These are phyloP conservation scores for Suhomyces guaymorum DNA, from an alignment of 1,139 yeast species.

Conservation along the genomic window DNA sequence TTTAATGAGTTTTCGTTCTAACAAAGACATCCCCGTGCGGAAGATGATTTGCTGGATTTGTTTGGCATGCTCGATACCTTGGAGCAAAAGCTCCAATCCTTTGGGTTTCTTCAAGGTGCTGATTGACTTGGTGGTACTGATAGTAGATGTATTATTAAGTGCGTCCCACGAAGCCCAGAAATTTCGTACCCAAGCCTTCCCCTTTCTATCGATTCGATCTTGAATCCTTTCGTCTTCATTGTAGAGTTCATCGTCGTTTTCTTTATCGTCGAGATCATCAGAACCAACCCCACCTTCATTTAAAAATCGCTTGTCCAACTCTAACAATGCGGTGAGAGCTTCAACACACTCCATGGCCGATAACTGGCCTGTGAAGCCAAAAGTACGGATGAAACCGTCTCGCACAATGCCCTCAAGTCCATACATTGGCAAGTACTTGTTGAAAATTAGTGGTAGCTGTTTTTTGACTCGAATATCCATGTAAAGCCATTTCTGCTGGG, in stretches of 20 bases:
- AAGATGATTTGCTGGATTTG: slow-evolving; percentile 81
- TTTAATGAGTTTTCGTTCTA: slow-evolving; percentile 79
- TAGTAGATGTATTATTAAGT: slow-evolving; percentile 46
- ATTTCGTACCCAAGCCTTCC: slow-evolving; percentile 78
- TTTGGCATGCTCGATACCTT: slow-evolving; percentile 82
- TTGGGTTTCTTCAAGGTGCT: slow-evolving; percentile 33
- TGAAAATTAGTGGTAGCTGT: slow-evolving; percentile 68
- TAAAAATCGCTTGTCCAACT: slow-evolving; percentile 51
- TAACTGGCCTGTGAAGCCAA: slow-evolving; percentile 82
- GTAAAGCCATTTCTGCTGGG: slow-evolving; percentile 91
- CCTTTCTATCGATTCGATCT: slow-evolving; percentile 51
- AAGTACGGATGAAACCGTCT: slow-evolving; percentile 83
- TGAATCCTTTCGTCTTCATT: slow-evolving; percentile 42
- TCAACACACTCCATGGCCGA: slow-evolving; percentile 95
- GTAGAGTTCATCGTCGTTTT: slow-evolving; percentile 24
- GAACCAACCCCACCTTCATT: no score
- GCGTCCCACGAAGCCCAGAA: slow-evolving; percentile 98
- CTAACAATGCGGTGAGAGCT: slow-evolving; percentile 80
- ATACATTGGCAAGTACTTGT: slow-evolving; percentile 67
- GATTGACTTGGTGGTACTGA: slow-evolving; percentile 15
- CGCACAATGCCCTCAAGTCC: slow-evolving; percentile 82
- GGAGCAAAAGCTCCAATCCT: slow-evolving; percentile 59
- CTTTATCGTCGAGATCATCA: slow-evolving; percentile 19
- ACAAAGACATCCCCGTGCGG: slow-evolving; percentile 81
- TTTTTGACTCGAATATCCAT: slow-evolving; percentile 80